A percentile compares a stretch with the other conserved stretches of the same genome.
Evolutionary conservation across 257 asterid species (phyloP).

Genomic region (Solanum habrochaites): DNA sequence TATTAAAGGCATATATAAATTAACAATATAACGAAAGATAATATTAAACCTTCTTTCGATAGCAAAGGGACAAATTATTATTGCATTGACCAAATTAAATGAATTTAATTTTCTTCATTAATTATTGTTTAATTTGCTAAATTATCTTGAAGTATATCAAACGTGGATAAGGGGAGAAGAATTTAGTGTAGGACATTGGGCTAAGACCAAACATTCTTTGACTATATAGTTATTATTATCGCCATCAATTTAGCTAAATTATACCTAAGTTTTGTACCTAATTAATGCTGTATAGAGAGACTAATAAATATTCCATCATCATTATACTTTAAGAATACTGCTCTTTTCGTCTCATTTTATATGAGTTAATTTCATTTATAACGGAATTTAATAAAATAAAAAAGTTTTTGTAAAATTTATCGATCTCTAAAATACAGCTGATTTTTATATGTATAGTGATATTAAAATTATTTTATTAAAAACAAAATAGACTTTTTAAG

Average conservation of each 20-base stretch:
- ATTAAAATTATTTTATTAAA: too few relatives aligned
- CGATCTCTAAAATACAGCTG: too few relatives aligned
- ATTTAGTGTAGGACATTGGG: conserved; percentile 12
- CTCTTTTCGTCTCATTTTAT: fast-evolving
- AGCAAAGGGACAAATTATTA: background rate
- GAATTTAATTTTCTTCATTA: background rate
- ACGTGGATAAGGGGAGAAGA: background rate
- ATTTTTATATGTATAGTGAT: too few relatives aligned
- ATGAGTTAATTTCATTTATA: too few relatives aligned
- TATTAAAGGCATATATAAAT: background rate
- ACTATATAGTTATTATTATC: background rate
- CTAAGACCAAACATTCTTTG: conserved; percentile 26
- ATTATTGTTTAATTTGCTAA: background rate
- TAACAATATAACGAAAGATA: fast-evolving
- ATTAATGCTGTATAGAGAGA: conserved; percentile 12
- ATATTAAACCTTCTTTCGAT: background rate
- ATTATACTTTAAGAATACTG: background rate
- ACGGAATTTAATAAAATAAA: too few relatives aligned
- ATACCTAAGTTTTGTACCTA: conserved; percentile 23
- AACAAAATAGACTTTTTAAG: too few relatives aligned
- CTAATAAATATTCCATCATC: background rate
- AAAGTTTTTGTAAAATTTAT: too few relatives aligned
- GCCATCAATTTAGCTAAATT: conserved; percentile 5
- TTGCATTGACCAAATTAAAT: background rate
- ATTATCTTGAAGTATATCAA: background rate